Conservation (phyloP, 169 alveolate genomes). For the Hepatocystis sp. region DNA sequence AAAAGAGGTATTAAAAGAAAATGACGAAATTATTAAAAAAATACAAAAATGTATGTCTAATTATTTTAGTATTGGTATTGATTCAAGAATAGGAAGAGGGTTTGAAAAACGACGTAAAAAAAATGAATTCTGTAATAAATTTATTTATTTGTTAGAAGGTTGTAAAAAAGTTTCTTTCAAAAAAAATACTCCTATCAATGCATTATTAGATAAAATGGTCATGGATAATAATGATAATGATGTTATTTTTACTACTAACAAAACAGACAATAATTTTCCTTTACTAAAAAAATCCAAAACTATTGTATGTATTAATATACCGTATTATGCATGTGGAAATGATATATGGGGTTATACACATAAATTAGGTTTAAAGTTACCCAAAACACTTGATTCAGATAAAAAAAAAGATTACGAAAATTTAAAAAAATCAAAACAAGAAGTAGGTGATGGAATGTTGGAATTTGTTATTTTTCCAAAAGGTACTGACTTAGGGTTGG, state of each 20-base stretch:
- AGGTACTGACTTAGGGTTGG: conserved; percentile 74
- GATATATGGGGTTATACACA: conserved; percentile 76
- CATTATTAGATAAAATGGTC: conserved; percentile 82
- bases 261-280: conserved; percentile 70
- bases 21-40: conserved; percentile 24
- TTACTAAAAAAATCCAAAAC: conserved; percentile 76
- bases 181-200: conserved; percentile 76
- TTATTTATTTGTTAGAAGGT: conserved; percentile 85
- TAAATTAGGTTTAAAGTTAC: conserved; percentile 74
- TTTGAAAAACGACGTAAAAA: conserved; percentile 91
- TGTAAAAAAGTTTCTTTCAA: conserved; percentile 85
- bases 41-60: conserved; percentile 88
- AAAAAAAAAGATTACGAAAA: conserved; percentile 11
- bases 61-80: conserved; percentile 95
- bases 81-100: conserved; percentile 94
- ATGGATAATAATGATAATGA: conserved; percentile 66
- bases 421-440: conserved; percentile 74
- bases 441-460: conserved; percentile 83
- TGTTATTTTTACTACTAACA: conserved; percentile 80
- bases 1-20: conserved; percentile 79
- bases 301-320: conserved; percentile 82
- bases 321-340: conserved; percentile 83
- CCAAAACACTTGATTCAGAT: conserved; percentile 29
- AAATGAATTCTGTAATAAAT: conserved; percentile 83
- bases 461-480: conserved; percentile 77